Evolutionary conservation across 2,329 filamentous ascomycete genomes (phyloP).

Genomic region (Colletotrichum theobromicola): DNA sequence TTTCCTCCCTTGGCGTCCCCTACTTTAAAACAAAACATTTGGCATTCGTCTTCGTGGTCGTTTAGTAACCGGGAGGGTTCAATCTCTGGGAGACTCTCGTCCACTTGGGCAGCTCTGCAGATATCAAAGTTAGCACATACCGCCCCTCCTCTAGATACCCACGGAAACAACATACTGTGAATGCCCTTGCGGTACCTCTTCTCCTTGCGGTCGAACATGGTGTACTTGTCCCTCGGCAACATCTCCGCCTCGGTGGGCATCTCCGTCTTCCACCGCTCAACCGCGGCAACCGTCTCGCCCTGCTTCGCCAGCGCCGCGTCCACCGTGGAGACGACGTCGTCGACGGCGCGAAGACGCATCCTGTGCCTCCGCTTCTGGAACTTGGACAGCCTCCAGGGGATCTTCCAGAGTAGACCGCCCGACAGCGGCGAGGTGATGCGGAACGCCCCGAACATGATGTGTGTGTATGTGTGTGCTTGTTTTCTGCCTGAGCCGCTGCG

Average conservation of each 20-base stretch:
- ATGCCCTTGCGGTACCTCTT: constrained; percentile 97
- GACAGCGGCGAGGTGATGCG: constrained; percentile 78
- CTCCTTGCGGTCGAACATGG: constrained; percentile 94
- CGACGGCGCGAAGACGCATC: constrained; percentile 81
- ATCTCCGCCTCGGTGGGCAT: constrained; percentile 98
- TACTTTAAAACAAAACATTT: not conserved
- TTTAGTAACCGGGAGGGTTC: constrained; percentile 92
- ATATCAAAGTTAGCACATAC: constrained; percentile 8
- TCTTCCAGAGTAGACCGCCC: constrained; percentile 93
- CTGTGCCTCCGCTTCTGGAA: constrained; percentile 91
- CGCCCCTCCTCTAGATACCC: not conserved
- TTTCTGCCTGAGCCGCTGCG: not conserved
- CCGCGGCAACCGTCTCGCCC: constrained; percentile 73
- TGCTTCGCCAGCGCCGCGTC: constrained; percentile 78
- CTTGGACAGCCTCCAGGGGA: constrained; percentile 91
- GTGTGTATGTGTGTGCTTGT: not conserved
- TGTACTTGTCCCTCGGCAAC: constrained; percentile 96
- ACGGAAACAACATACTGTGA: constrained; percentile 75
- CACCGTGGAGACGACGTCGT: constrained; percentile 84
- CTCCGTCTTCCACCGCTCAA: constrained; percentile 91
- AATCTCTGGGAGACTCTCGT: constrained; percentile 92
- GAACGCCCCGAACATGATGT: constrained; percentile 82
- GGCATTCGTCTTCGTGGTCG: not conserved
- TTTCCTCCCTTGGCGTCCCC: not conserved
- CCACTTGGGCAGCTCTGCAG: constrained; percentile 83